Conservation (phyloP, 495 filamentous ascomycete genomes). For the Terfezia claveryi region DNA sequence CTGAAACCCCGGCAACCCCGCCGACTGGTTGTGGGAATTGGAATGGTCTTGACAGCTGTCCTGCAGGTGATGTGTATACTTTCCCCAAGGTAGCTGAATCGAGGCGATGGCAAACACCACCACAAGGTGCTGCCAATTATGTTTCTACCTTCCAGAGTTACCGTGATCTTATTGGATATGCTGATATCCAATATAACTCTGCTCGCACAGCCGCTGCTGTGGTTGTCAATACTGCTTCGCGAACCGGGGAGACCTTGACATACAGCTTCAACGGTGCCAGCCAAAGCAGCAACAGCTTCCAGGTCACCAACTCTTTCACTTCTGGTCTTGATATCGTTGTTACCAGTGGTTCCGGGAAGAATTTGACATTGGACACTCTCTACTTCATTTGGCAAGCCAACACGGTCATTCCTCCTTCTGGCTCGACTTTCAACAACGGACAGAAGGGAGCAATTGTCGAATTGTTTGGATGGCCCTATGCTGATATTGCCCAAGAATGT, state of each 20-base stretch:
- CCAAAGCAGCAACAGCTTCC: slow-evolving; percentile 10
- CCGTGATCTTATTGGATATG: slow-evolving; percentile 18
- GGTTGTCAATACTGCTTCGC: slow-evolving; percentile 19
- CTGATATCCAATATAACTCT: slow-evolving; percentile 20
- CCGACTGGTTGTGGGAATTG: slow-evolving; percentile 17
- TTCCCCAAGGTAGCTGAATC: slow-evolving; percentile 11
- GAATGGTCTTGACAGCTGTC: slow-evolving; percentile 17
- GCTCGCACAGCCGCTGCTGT: slow-evolving; percentile 15
- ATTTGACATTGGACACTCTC: slow-evolving; percentile 15
- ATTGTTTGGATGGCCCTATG: slow-evolving; percentile 20
- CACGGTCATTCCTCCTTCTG: background rate
- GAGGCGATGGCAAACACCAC: slow-evolving; percentile 21
- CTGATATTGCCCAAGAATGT: slow-evolving; percentile 18
- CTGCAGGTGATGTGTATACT: slow-evolving; percentile 3
- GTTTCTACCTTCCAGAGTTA: slow-evolving; percentile 13
- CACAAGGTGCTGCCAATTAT: slow-evolving; percentile 9
- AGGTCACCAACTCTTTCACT: background rate
- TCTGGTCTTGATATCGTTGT: slow-evolving; percentile 13
- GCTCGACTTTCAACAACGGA: slow-evolving; percentile 7
- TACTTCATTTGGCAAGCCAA: slow-evolving; percentile 20
- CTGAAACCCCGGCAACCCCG: slow-evolving; percentile 7
- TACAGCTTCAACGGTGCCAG: slow-evolving; percentile 16
- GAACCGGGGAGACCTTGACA: slow-evolving; percentile 11
- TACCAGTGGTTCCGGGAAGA: slow-evolving; percentile 9
- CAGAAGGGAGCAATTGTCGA: slow-evolving; percentile 20